Conservation (phyloP, 768 basidiomycete species). For the Lactarius pseudohatsudake region DNA sequence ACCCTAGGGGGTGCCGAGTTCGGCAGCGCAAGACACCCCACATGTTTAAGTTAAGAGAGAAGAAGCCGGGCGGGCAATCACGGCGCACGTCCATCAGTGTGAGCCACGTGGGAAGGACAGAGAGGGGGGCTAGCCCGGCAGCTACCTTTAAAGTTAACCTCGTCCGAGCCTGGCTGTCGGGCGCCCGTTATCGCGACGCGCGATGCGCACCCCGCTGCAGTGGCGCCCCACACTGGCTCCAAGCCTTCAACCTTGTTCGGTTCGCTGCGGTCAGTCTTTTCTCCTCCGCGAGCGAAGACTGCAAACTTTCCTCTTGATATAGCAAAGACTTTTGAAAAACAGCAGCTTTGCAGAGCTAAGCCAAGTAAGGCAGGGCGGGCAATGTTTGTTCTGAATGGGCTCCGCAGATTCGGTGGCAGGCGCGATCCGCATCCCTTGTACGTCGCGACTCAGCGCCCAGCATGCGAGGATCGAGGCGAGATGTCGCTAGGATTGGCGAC, state of each 20-base stretch:
- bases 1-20: conserved; percentile 1
- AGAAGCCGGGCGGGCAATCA: background rate
- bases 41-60: background rate
- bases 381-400: background rate
- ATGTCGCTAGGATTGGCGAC: background rate
- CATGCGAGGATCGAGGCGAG: background rate
- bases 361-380: background rate
- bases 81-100: background rate
- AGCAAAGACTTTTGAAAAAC: too few species aligned
- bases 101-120: conserved; percentile 7
- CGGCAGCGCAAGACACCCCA: background rate
- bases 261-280: background rate
- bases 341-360: background rate
- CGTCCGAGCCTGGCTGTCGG: conserved; percentile 22
- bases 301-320: background rate
- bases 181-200: background rate
- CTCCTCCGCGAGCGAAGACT: background rate
- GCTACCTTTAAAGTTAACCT: conserved; percentile 25
- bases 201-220: background rate
- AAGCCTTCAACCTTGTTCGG: background rate
- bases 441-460: background rate
- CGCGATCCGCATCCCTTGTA: background rate
- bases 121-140: conserved; percentile 9
- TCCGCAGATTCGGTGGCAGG: conserved; percentile 1
- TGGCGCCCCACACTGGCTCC: background rate